Conservation (phyloP, 345 rosid species). For the Salix viminalis region DNA sequence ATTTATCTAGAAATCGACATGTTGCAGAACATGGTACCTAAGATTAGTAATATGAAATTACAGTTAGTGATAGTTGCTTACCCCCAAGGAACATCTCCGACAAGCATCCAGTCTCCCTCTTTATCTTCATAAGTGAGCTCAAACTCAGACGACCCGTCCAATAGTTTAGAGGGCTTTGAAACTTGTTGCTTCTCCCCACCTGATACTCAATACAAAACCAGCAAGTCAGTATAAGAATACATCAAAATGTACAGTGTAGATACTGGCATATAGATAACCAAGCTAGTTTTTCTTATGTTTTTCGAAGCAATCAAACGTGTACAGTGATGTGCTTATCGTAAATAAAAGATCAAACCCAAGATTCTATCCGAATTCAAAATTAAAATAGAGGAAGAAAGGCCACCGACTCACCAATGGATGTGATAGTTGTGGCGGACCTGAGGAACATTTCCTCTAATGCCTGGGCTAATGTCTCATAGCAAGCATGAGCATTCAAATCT, state of each 20-base stretch:
- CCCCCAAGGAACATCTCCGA: slow-evolving; percentile 71
- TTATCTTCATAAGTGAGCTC: slow-evolving; percentile 55
- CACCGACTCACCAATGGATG: slow-evolving; percentile 8
- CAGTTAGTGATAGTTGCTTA: slow-evolving; percentile 16
- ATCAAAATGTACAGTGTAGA: neutral
- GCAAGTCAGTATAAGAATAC: neutral
- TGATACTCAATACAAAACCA: slow-evolving; percentile 3
- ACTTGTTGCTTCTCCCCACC: slow-evolving; percentile 33
- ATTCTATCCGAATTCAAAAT: neutral
- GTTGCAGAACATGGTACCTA: neutral
- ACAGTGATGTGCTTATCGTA: neutral
- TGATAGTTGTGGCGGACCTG: slow-evolving; percentile 4
- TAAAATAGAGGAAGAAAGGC: neutral
- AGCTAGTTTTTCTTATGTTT: neutral
- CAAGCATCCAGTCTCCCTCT: slow-evolving; percentile 68
- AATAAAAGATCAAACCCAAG: neutral
- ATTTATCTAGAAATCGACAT: neutral
- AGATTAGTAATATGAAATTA: neutral
- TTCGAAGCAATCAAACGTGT: neutral
- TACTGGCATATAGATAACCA: neutral
- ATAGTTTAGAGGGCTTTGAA: slow-evolving; percentile 26
- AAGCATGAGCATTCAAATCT: slow-evolving; percentile 42
- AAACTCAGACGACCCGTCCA: slow-evolving; percentile 30
- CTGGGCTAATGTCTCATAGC: slow-evolving; percentile 19
- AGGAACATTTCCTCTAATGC: slow-evolving; percentile 30